phyloP scores from a whole-genome alignment of 306 rosid species.

The Notholithocarpus densiflorus region DNA sequence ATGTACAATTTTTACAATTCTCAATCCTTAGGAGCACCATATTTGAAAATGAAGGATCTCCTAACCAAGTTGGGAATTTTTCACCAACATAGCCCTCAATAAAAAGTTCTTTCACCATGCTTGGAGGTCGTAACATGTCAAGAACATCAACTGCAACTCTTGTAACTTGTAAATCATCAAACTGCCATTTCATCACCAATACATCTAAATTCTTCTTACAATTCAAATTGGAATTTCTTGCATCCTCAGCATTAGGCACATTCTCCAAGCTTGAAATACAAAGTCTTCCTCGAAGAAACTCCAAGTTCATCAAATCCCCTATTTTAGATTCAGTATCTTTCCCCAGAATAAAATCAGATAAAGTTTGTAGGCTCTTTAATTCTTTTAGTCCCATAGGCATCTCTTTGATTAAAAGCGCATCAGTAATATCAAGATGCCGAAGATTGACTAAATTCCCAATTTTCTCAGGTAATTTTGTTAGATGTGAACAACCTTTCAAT shows the following conservation, averaged over 20 bases:
- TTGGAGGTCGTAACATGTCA: neutral
- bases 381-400: neutral
- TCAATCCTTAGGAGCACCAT: neutral
- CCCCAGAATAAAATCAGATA: no score
- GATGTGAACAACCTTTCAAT: neutral
- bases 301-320: neutral
- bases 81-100: neutral
- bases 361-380: neutral
- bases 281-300: neutral
- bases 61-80: neutral
- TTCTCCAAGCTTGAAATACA: conserved; percentile 2
- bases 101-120: neutral
- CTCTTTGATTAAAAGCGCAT: no score
- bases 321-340: no score
- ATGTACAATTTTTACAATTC: neutral
- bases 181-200: neutral
- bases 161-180: no score
- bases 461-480: neutral
- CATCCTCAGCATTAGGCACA: neutral
- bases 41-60: neutral
- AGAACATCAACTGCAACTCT: neutral
- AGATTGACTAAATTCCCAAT: neutral
- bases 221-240: neutral
- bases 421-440: no score
- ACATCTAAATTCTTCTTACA: neutral